Evolutionary conservation across 164 flowering plant species (phyloP), one percentile per base, ranked within the genome.

Genomic region (Houttuynia cordata): DNA sequence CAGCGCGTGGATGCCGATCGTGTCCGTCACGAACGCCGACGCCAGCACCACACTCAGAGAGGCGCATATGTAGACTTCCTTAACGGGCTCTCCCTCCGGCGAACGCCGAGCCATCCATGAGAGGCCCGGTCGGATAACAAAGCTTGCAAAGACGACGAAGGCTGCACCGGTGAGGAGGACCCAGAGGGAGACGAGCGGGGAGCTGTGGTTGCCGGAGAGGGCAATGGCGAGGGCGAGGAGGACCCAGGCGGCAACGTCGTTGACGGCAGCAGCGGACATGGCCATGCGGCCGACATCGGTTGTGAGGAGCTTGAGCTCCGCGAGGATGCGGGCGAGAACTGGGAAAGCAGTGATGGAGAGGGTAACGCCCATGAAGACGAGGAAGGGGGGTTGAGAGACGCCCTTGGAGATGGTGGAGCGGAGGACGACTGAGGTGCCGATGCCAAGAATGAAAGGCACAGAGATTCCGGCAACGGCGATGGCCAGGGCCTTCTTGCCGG

Each of bases 261-360:
- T 73, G 45, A 73, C 64, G 12, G 73, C 76, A 0, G 76, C 76
- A 0, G 76, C 76, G 1, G 73, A 68, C 76, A 73, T 73, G 37
- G 76, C 76, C 34, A 63, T 69, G 19, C 73, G 73, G 4, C 76
- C 76, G 15, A 69, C 42, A 21, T 69, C 73, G 23, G 72, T 73
- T 41, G 76, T 73, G 50, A 73, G 73, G 59, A 73, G 70, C 50
- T 69, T 73, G 24, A 73, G 56, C 58, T 73, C 76, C 12, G 76
- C 73, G 12, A 73, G 73, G 62, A 73, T 73, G 17, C 76, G 76
- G 34, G 76, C 76, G 21, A 73, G 76, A 19, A 73, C 76, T 0
- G 73, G 76, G 59, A 73, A 73, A 2, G 76, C 76, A 17, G 76
- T 73, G 56, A 73, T 69, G 56, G 76, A 73, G 51, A 73, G 64